Evolutionary conservation across 23 red algal species (phyloP), one percentile per base, ranked within the genome.

Genomic region (Gracilaria gracilis): DNA sequence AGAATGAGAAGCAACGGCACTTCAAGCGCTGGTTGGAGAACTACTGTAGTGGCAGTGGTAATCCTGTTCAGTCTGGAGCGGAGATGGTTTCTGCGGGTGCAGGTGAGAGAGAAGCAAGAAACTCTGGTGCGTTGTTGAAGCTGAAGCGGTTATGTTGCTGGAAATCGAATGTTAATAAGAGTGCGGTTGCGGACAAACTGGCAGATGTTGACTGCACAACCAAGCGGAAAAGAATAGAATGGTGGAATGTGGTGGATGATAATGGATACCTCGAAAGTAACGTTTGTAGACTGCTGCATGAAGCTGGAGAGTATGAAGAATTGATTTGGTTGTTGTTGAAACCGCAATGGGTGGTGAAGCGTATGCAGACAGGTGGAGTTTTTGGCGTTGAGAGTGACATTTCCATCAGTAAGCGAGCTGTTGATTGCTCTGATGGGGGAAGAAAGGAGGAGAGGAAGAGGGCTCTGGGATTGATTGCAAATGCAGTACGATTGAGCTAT

Each of bases 331-430:
- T 67, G 24, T 36, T 67, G 11, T 67, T 28, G 12, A 67, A 29
- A 21, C 62, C 62, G 24, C 62, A 67, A 35, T 67, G 62, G 62
- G 20, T 67, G 9, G 24, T 67, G 33, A 67, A 35, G 62, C 62
- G 62, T 67, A 14, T 67, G 62, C 9, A 35, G 33, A 13, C 1
- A 1, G 27, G 33, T 15, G 62, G 62, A 35, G 16, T 31, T 31
- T 34, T 67, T 36, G 25, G 12, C 13, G 62, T 67, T 33, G 62
- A 67, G 62, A 33, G 17, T 36, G 62, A 33, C 25, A 2, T 67
- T 67, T 29, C 17, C 12, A 31, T 15, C 1, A 24, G 62, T 24
- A 67, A 19, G 0, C 1, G 2, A 31, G 25, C 62, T 31, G 1
- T 67, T 29, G 1, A 67, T 28, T 5, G 28, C 24, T 33, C 33